Evolutionary conservation across 1,139 yeast species (phyloP), one percentile per base, ranked within the genome.

Genomic region (Pichia sp.): DNA sequence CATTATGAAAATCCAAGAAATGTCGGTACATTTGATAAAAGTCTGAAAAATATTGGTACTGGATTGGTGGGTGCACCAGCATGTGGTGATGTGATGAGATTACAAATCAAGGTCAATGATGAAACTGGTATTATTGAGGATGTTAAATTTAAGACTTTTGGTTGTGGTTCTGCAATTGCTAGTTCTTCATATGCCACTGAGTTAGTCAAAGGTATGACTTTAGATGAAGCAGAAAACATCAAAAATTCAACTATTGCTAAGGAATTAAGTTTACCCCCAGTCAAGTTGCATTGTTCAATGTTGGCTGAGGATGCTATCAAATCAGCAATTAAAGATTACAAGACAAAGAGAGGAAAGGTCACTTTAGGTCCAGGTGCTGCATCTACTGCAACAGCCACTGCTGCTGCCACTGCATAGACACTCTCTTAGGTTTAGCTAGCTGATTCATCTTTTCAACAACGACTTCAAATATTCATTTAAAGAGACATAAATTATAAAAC

Each of bases 41-140:
- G 73, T 51, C 77, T 79, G 50, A 59, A 66, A 28, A 77, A 81
- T 55, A 97, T 92, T n/a, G 98, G 98, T 39, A 92, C 98, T 2
- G 98, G 98, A 2, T 75, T 92, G 39, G 98, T 92, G 26, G 92
- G 98, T 45, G 98, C 98, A 0, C 98, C 98, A 46, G 98, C 98
- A 1, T 92, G 98, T 71, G 98, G 98, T 49, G 98, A 92, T 70
- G 98, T 92, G 44, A 92, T 92, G 97, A 83, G 95, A 68, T 75
- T 92, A 55, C 98, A 92, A 65, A 92, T 92, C 59, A 80, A 90
- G 61, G 98, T 92, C 23, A 82, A 82, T 56, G 97, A 88, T 57
- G 81, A 77, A 47, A 81, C 95, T 33, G 98, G 98, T 2, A 73
- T 85, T 48, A 92, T 92, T 58, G 80, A 85, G 64, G 96, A 92